Conservation (phyloP, 2,329 filamentous ascomycete genomes). For the Colletotrichum truncatum region DNA sequence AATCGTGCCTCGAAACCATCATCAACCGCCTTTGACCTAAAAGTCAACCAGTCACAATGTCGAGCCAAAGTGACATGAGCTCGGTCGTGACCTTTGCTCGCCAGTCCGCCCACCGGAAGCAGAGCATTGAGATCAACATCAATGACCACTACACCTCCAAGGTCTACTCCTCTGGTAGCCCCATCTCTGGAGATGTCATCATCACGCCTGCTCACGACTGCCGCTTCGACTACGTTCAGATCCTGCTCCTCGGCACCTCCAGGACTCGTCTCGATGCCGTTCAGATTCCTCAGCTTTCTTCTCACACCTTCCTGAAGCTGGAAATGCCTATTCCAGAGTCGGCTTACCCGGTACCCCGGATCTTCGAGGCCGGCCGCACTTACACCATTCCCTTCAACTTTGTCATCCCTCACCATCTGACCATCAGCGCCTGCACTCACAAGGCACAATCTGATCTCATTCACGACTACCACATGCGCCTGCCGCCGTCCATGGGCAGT, state of each 20-base stretch:
- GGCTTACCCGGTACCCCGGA: slow-evolving; percentile 54
- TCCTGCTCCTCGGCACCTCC: slow-evolving; percentile 60
- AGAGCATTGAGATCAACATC: slow-evolving; percentile 58
- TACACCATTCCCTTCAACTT: slow-evolving; percentile 68
- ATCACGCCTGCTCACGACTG: slow-evolving; percentile 56
- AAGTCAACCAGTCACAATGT: slow-evolving; percentile 10
- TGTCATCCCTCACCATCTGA: slow-evolving; percentile 66
- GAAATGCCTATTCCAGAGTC: slow-evolving; percentile 61
- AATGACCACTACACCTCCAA: slow-evolving; percentile 63
- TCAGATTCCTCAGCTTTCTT: slow-evolving; percentile 56
- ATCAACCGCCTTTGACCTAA: not conserved
- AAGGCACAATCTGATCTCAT: slow-evolving; percentile 52
- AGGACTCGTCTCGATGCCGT: slow-evolving; percentile 62
- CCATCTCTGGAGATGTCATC: slow-evolving; percentile 57
- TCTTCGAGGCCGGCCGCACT: slow-evolving; percentile 57
- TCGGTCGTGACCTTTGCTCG: slow-evolving; percentile 28
- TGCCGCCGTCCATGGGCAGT: slow-evolving; percentile 61
- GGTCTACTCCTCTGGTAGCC: slow-evolving; percentile 64
- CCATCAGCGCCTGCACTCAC: slow-evolving; percentile 65
- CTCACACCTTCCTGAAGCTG: slow-evolving; percentile 65
- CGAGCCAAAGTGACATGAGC: slow-evolving; percentile 31
- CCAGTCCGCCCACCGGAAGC: slow-evolving; percentile 38
- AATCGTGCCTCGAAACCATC: not conserved
- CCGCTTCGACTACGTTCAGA: slow-evolving; percentile 60
- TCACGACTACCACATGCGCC: slow-evolving; percentile 59